Conservation (phyloP, 140 eudicot species). For the Erigeron philadelphicus region DNA sequence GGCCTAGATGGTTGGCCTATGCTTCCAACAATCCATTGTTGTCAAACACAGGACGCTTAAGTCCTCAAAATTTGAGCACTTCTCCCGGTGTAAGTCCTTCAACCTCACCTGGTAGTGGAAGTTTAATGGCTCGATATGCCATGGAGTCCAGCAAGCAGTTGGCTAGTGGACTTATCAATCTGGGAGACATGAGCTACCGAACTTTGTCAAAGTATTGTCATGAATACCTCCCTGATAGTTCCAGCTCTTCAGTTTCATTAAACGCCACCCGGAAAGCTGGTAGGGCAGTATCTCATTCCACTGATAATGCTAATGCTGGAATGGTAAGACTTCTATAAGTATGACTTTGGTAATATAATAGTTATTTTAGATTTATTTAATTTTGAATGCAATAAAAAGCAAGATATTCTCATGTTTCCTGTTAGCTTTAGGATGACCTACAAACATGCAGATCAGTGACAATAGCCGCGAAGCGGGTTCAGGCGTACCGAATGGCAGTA, state of each 20-base stretch:
- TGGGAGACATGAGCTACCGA: slow-evolving; percentile 83
- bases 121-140: slow-evolving; percentile 77
- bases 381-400: too few relatives aligned
- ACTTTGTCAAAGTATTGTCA: slow-evolving; percentile 80
- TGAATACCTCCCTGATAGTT: slow-evolving; percentile 68
- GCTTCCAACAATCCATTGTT: slow-evolving; percentile 68
- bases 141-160: slow-evolving; percentile 85
- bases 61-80: slow-evolving; percentile 75
- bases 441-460: too few relatives aligned
- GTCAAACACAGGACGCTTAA: slow-evolving; percentile 68
- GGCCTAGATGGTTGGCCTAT: slow-evolving; percentile 94
- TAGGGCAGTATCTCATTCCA: slow-evolving; percentile 43
- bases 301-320: slow-evolving; percentile 77
- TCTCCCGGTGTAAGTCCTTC: slow-evolving; percentile 86
- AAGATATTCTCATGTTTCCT: too few relatives aligned
- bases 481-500: too few relatives aligned
- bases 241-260: slow-evolving; percentile 50
- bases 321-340: slow-evolving; percentile 38
- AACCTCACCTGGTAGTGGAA: slow-evolving; percentile 75
- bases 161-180: slow-evolving; percentile 67
- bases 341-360: background rate
- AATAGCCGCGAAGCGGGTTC: too few relatives aligned
- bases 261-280: slow-evolving; percentile 56
- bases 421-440: too few relatives aligned
- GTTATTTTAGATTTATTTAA: too few relatives aligned